Evolutionary conservation across 164 flowering plant genomes (phyloP).

Genomic region (Umbilicus rupestris): DNA sequence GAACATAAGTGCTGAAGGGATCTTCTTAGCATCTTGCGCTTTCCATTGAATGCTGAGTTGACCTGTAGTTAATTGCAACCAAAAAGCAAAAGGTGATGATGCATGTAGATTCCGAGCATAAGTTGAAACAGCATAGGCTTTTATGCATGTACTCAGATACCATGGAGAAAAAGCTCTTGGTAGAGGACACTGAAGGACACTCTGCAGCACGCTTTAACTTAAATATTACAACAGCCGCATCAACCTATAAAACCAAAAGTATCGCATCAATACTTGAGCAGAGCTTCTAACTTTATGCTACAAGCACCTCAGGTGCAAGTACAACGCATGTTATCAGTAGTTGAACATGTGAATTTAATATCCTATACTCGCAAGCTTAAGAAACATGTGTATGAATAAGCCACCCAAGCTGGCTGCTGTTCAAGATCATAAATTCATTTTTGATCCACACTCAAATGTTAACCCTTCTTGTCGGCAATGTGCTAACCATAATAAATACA

Average conservation of each 20-base stretch:
- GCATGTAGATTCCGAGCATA: not conserved
- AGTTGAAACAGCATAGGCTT: not conserved
- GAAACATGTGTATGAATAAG: not conserved
- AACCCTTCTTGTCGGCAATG: not conserved
- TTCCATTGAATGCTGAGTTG: constrained; percentile 84
- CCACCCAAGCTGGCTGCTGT: no score
- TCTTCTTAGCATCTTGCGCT: constrained; percentile 82
- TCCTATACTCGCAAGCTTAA: not conserved
- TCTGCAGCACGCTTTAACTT: constrained; percentile 60
- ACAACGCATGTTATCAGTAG: not conserved
- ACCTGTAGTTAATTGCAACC: constrained; percentile 32
- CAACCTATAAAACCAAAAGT: constrained; percentile 48
- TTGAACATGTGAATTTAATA: not conserved
- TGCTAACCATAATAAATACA: not conserved
- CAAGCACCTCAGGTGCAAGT: not conserved
- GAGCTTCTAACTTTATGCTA: not conserved
- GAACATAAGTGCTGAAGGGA: constrained; percentile 69
- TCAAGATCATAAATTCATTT: not conserved
- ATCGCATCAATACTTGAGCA: not conserved
- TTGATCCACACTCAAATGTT: not conserved
- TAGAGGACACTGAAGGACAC: constrained; percentile 61
- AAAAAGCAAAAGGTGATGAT: not conserved
- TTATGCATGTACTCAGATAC: constrained; percentile 17
- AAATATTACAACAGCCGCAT: constrained; percentile 79
- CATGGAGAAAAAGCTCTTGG: constrained; percentile 75